Evolutionary conservation across 768 basidiomycete genomes (phyloP).

Genomic region (Lyophyllum shimeji): DNA sequence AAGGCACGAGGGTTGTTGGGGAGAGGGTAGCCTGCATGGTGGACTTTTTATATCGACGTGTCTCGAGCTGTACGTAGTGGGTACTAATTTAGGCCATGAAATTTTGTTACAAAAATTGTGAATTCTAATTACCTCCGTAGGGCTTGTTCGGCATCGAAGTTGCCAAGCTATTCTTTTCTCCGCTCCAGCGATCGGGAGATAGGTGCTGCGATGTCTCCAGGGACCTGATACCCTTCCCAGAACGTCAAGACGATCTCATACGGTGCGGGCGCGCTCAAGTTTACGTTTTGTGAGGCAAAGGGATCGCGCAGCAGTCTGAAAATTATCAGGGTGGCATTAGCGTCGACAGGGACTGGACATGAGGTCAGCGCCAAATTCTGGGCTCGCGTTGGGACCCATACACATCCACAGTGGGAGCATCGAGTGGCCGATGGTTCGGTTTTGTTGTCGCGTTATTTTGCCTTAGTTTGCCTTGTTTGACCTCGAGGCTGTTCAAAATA

Average conservation of each 20-base stretch:
- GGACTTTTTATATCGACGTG: slow-evolving; percentile 4
- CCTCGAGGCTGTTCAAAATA: not conserved
- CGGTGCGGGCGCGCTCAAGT: not conserved
- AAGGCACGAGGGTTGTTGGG: not conserved
- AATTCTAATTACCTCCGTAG: not conserved
- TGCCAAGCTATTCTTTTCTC: slow-evolving; percentile 10
- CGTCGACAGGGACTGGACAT: not conserved
- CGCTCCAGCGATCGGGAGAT: slow-evolving; percentile 2
- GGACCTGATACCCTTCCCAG: not conserved
- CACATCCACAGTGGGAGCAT: not conserved
- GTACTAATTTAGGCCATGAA: not conserved
- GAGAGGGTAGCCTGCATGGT: not conserved
- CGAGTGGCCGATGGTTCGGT: not conserved
- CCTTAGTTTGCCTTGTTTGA: slow-evolving; percentile 6
- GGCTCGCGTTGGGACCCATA: not conserved
- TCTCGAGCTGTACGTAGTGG: not conserved
- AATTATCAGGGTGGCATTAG: not conserved
- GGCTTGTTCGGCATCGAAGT: slow-evolving; percentile 12
- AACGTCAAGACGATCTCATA: slow-evolving; percentile 4
- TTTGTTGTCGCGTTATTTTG: slow-evolving; percentile 8
- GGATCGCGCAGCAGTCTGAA: not conserved
- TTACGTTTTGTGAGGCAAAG: not conserved
- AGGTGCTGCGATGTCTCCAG: not conserved
- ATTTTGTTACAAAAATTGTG: not conserved
- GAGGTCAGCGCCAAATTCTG: not conserved